phyloP scores from a whole-genome alignment of 2,329 filamentous ascomycete genomes.

The Colletotrichum paranaense region DNA sequence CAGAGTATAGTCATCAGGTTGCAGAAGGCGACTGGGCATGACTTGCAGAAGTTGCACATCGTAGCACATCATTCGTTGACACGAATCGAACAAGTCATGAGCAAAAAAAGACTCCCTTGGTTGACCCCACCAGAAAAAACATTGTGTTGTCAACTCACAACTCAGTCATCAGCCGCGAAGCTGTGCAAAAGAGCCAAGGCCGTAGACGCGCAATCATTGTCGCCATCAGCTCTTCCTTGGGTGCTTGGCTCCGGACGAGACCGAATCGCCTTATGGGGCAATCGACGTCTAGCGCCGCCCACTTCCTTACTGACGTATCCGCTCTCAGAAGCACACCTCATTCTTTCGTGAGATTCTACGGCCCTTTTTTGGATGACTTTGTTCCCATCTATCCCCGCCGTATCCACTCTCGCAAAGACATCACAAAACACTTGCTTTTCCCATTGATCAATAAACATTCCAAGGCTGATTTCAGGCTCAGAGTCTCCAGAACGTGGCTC shows the following conservation, averaged over 20 bases:
- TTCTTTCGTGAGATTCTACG: slow-evolving; percentile 6
- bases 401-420: slow-evolving; percentile 20
- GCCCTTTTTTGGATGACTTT: slow-evolving; percentile 7
- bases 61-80: background rate
- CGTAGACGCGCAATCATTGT: slow-evolving; percentile 37
- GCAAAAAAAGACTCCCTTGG: background rate
- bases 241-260: slow-evolving; percentile 28
- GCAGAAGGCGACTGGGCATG: background rate
- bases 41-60: background rate
- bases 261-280: slow-evolving; percentile 24
- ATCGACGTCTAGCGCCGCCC: slow-evolving; percentile 15
- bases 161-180: slow-evolving; percentile 22
- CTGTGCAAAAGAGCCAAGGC: slow-evolving; percentile 32
- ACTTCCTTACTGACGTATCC: background rate
- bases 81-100: background rate
- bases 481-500: background rate
- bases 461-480: too few species aligned
- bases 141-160: slow-evolving; percentile 5
- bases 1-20: background rate
- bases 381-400: slow-evolving; percentile 21
- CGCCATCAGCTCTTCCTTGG: slow-evolving; percentile 30
- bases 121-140: background rate
- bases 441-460: background rate
- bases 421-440: background rate
- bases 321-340: background rate